Evolutionary conservation across 2,329 filamentous ascomycete species (phyloP).

Genomic region (Paracoccidioides brasiliensis): DNA sequence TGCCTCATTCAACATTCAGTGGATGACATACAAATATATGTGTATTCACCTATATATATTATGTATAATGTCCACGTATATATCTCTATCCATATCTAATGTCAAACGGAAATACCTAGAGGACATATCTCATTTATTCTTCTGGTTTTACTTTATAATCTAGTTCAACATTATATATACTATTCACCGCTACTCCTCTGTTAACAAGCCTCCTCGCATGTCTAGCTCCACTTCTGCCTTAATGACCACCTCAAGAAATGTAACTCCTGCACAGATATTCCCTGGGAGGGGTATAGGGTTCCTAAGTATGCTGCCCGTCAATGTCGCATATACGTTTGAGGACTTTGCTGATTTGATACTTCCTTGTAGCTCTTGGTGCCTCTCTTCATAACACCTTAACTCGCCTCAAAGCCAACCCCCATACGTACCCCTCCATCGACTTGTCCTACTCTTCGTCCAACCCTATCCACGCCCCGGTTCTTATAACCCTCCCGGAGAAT

Average conservation of each 20-base stretch:
- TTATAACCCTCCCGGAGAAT: conserved; percentile 67
- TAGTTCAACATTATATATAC: no score
- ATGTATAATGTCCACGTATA: no score
- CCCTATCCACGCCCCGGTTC: conserved; percentile 62
- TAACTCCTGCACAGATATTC: conserved; percentile 45
- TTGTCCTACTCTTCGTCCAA: conserved; percentile 63
- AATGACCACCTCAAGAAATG: conserved; percentile 25
- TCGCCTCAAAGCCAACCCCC: conserved; percentile 74
- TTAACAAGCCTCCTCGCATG: no score
- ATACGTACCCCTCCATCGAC: conserved; percentile 70
- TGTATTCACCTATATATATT: no score
- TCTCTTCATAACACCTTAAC: conserved; percentile 84
- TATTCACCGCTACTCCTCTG: no score
- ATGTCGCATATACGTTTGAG: conserved; percentile 11
- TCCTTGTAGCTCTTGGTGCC: conserved; percentile 59
- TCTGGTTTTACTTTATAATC: no score
- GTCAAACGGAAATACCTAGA: no score
- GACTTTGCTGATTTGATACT: conserved; percentile 1
- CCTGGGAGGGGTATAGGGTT: conserved; percentile 56
- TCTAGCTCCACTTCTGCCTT: no score
- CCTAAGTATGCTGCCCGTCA: conserved; percentile 31
- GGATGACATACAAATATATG: no score
- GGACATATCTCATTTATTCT: no score
- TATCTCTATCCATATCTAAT: no score
- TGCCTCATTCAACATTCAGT: no score